Percentiles rank a stretch among this genome's conserved stretches.
Evolutionary conservation across 2,329 filamentous ascomycete genomes (phyloP).

Genomic region (Tolypocladium ovalisporum): DNA sequence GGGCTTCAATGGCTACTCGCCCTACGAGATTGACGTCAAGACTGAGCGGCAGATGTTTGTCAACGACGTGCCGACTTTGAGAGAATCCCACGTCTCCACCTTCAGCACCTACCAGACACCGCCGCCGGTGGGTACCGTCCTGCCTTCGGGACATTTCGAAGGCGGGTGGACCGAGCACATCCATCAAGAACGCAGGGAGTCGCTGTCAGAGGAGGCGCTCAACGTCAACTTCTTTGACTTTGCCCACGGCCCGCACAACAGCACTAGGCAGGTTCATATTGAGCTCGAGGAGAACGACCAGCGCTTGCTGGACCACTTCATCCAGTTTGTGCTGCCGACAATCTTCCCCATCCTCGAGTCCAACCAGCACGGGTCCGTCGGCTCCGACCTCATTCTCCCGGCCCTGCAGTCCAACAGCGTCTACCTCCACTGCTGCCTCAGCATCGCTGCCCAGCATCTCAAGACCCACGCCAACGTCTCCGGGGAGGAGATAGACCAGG

Average conservation of each 20-base stretch:
- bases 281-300: conserved; percentile 83
- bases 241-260: conserved; percentile 53
- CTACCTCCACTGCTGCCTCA: conserved; percentile 92
- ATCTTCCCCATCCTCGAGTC: conserved; percentile 89
- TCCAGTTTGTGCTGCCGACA: conserved; percentile 74
- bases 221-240: conserved; percentile 81
- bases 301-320: conserved; percentile 79
- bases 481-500: conserved; percentile 68
- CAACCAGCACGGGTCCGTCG: conserved; percentile 74
- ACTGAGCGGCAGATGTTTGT: conserved; percentile 91
- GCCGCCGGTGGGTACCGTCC: conserved; percentile 55
- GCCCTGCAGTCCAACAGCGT: conserved; percentile 84
- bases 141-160: conserved; percentile 48
- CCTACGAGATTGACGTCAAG: conserved; percentile 93
- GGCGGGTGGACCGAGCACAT: conserved; percentile 48
- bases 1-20: conserved; percentile 51
- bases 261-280: conserved; percentile 58
- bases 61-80: conserved; percentile 75
- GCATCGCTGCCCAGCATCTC: conserved; percentile 83
- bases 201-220: conserved; percentile 52
- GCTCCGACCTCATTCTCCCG: conserved; percentile 73
- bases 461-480: conserved; percentile 58
- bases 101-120: conserved; percentile 86
- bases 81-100: conserved; percentile 81
- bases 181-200: conserved; percentile 42